Base-by-base conservation (phyloP, 148 eudicot genomes). In the Rhododendron henanense region DNA sequence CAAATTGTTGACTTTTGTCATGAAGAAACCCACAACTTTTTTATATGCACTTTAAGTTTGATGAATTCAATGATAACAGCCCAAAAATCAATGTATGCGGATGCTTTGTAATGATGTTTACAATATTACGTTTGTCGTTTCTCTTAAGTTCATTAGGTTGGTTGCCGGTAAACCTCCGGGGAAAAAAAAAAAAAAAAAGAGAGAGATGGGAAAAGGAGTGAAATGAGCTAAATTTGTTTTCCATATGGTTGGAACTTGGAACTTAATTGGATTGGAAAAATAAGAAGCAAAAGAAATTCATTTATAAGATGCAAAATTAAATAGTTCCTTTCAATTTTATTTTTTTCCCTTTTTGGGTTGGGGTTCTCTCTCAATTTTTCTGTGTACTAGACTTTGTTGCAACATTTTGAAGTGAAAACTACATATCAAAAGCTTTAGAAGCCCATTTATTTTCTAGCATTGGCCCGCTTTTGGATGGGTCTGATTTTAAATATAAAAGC, bases 11-110 rank as follows among this genome's bases (percentile, higher is more conserved):
- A 67, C 78, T 65, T 67, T 57, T 69, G 6, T 83, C 18, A 71
- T 47, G 55, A 11, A 28, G 57, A 83, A 82, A 63, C 84, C 25
- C 75, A 41, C 45, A 63, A 63, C 76, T 63, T 82, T 41, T 67
- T 9, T 65, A 19, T 5, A 7, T 65, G 55, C 77, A 63, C 85
- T 45, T 63, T 15, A 53, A 45, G 85, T 28, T 83, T 67, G 51
- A 69, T 31, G 57, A 83, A 28, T 67, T 67, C 59, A 83, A 83
- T 83, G 78, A 47, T 83, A 47, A 67, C 65, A 63, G 74, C 21
- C 2, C 48, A 23, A 25, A 21, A 16, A 67, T 14, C 14, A 33
- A 55, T 9, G 13, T 81, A 3, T 53, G 45, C 28, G 11, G 35
- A 79, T 28, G 37, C 39, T 51, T 50, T 51, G 74, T 25, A 25